Base-by-base conservation (phyloP, 257 asterid genomes). In the Fraxinus americana region DNA sequence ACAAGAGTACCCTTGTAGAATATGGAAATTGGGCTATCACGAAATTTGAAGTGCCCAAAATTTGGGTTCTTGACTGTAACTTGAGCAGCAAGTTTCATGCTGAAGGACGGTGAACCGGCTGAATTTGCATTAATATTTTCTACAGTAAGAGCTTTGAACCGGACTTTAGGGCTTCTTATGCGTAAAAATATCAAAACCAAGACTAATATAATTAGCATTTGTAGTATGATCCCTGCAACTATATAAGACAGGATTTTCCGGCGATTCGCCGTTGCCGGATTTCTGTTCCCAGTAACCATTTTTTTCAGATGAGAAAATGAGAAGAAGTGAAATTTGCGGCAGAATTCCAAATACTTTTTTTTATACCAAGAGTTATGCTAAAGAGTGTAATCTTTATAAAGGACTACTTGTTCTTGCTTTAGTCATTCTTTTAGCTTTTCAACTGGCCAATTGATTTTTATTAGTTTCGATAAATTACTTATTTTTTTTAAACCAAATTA, bases 21-120 rank as follows among this genome's bases (percentile, higher is more conserved):
- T 7, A 82, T 25, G 0, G 74, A 34, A 57, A 78, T 63, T 4
- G 61, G 39, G 78, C 72, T 66, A 11, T 78, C 72, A 41, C 75
- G 16, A 54, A 63, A 82, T 29, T 71, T 75, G 75, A 78, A 82
- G 41, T 41, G 81, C 23, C 83, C 86, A 78, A 71, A 83, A 32
- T 83, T 83, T 21, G 54, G 0, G 73, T 83, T 83, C 21, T 32
- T 71, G 1, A 83, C 70, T 6, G 74, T 30, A 57, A 83, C 76
- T 7, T 75, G 54, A 50, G 70, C 83, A 71, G 54, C 67, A n/a
- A 79, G 72, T 2, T 3, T 75, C 39, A 79, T 3, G 79, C 19
- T 72, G 78, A 82, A 70, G 2, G 81, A 82, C 7, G 83, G 71
- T 39, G 83, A 61, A 0, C 63, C 19, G 0, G 70, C 16, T 8